These are phyloP conservation scores for Paraleonurus japonicus DNA, from an alignment of 257 asterid species.

Conservation along the genomic window DNA sequence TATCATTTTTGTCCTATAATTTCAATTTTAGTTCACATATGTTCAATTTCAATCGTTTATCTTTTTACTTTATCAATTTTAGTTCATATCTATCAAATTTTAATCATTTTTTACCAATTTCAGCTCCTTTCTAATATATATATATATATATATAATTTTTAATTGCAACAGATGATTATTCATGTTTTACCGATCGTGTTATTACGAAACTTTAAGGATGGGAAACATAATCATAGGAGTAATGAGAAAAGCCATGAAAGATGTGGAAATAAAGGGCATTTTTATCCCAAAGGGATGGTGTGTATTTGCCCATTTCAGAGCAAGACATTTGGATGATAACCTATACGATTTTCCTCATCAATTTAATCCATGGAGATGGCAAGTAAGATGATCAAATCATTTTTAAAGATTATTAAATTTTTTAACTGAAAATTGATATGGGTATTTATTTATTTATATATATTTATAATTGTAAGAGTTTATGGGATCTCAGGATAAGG, in stretches of 20 bases:
- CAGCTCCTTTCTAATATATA: too few relatives aligned
- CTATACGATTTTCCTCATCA: slow-evolving; percentile 63
- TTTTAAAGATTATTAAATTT: neutral
- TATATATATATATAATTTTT: too few relatives aligned
- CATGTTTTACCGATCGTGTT: slow-evolving; percentile 2
- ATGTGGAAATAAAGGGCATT: slow-evolving; percentile 72
- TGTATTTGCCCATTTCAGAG: slow-evolving; percentile 75
- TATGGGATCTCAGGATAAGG: slow-evolving; percentile 42
- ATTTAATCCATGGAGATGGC: slow-evolving; percentile 96
- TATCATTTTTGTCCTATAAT: too few relatives aligned
- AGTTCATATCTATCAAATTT: too few relatives aligned
- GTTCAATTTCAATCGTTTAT: too few relatives aligned
- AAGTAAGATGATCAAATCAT: slow-evolving; percentile 46
- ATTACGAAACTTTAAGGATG: slow-evolving; percentile 85
- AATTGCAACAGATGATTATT: neutral
- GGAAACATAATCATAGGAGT: slow-evolving; percentile 88
- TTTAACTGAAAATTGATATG: neutral
- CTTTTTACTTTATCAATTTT: too few relatives aligned
- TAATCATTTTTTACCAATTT: too few relatives aligned
- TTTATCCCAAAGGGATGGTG: slow-evolving; percentile 89
- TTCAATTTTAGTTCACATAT: too few relatives aligned
- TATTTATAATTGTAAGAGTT: neutral
- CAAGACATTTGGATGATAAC: slow-evolving; percentile 74
- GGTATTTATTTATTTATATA: neutral
- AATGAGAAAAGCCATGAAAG: slow-evolving; percentile 83